Base-by-base conservation (phyloP, 2,329 filamentous ascomycete species). In the Orbilia ellipsospora region DNA sequence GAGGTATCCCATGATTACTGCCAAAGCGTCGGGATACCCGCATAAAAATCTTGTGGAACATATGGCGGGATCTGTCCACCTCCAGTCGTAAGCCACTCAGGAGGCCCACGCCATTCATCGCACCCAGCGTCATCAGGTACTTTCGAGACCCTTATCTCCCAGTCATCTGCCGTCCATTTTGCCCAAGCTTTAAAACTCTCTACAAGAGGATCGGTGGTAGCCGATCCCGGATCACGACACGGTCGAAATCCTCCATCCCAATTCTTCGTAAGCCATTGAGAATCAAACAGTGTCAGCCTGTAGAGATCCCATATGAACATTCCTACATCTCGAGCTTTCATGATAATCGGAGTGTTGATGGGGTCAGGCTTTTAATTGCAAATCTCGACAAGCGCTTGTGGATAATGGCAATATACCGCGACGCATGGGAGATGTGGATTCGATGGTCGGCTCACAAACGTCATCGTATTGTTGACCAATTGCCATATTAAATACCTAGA, bases 401-500 rank as follows among this genome's bases (percentile, higher is more conserved):
- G 48, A 28, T 56, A 52, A 51, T 74, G 55, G 44, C 70, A 74
- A 44, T 68, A 74, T 6, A 74, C 57, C 40, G 70, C 56, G 13
- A 28, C 20, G 45, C 70, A 74, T 10, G 69, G 61, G 12, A 26
- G 28, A n/a, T 51, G 1, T 31, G 56, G 40, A 50, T 73, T 48
- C 28, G 28, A 28, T 15, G 63, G 54, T 15, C 52, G 50, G 2
- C 31, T 44, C 5, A 48, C 23, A 18, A 74, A 74, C 2, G 6
- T 48, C 50, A 74, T n/a, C 2, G 48, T 28, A 45, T 51, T 55
- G n/a, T 59, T 44, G 8, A 28, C 28, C 10, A 74, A 57, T 44
- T 74, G 70, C 63, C 64, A 74, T 26, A 74, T 67, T 2, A 74
- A 31, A 26, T 74, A 74, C 4, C 57, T 36, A 5, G 36, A 51